These are phyloP conservation scores for Umbelopsis sp. DNA, from an alignment of 371 early-diverging fungal genomes.

Conservation along the genomic window DNA sequence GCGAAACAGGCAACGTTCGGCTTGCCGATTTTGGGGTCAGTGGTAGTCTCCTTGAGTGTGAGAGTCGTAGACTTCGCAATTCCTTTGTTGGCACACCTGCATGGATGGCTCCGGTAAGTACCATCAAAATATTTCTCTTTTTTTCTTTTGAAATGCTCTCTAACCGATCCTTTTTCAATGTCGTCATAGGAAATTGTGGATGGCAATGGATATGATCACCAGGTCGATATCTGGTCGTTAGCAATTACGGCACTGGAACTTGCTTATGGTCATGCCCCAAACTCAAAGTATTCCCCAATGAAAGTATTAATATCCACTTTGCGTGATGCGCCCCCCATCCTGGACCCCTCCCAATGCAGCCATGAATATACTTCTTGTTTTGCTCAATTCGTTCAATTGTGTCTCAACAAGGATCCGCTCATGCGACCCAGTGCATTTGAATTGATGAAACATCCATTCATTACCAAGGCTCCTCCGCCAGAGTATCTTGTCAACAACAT, in stretches of 20 bases:
- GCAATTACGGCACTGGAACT: conserved; percentile 11
- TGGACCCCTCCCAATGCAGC: conserved; percentile 10
- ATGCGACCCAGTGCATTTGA: conserved; percentile 8
- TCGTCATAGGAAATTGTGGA: conserved; percentile 9
- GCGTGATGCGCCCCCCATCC: conserved; percentile 9
- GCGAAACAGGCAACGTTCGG: conserved; percentile 54
- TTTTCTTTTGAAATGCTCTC: background rate
- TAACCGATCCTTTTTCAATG: background rate
- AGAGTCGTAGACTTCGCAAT: conserved; percentile 24
- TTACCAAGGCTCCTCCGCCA: conserved; percentile 10
- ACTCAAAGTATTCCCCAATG: conserved; percentile 17
- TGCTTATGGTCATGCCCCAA: conserved; percentile 14
- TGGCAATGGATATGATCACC: conserved; percentile 12
- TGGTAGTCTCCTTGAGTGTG: conserved; percentile 12
- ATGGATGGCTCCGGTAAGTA: conserved; percentile 78
- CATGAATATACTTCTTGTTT: background rate
- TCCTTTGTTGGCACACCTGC: conserved; percentile 84
- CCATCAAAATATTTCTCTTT: background rate
- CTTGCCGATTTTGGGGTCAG: conserved; percentile 53
- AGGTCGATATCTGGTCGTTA: conserved; percentile 15
- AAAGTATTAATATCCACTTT: conserved; percentile 8
- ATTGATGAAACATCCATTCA: conserved; percentile 12
- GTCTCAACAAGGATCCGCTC: conserved; percentile 10
- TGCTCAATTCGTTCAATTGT: conserved; percentile 10
- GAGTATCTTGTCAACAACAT: background rate